Evolutionary conservation across 208 protist genomes (phyloP).

Genomic region (Ichthyophonus hoferi): DNA sequence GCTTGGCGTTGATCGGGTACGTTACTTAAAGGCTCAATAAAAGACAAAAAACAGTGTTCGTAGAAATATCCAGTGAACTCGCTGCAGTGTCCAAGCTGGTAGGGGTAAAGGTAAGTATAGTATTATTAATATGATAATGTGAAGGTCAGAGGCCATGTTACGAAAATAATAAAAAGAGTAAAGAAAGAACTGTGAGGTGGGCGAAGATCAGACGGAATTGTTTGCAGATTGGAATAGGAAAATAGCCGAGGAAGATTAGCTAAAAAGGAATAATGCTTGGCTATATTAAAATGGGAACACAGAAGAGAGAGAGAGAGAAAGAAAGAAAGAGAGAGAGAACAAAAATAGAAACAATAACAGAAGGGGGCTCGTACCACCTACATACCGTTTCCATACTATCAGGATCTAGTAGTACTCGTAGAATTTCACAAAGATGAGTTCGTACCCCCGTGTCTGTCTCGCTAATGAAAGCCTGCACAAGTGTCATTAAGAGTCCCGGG

Average conservation of each 20-base stretch:
- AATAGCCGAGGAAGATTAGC: too few relatives aligned
- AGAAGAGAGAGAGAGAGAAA: neutral
- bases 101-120: too few relatives aligned
- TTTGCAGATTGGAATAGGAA: too few relatives aligned
- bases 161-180: too few relatives aligned
- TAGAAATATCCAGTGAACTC: constrained; percentile 44
- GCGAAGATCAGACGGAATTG: too few relatives aligned
- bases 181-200: too few relatives aligned
- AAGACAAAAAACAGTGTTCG: constrained; percentile 17
- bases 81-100: constrained; percentile 14
- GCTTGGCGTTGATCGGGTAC: neutral
- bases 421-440: constrained; percentile 42
- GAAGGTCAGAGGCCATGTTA: too few relatives aligned
- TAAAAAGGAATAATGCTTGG: too few relatives aligned
- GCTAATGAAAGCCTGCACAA: constrained; percentile 24
- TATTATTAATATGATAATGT: too few relatives aligned
- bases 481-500: neutral
- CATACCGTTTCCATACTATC: neutral
- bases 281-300: too few relatives aligned
- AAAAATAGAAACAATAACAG: constrained; percentile 20
- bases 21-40: neutral
- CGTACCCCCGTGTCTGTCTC: constrained; percentile 39
- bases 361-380: neutral
- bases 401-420: constrained; percentile 28
- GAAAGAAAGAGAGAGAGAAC: too few relatives aligned